These are phyloP conservation scores for Suillus clintonianus DNA, from an alignment of 768 basidiomycete species.

Conservation along the genomic window DNA sequence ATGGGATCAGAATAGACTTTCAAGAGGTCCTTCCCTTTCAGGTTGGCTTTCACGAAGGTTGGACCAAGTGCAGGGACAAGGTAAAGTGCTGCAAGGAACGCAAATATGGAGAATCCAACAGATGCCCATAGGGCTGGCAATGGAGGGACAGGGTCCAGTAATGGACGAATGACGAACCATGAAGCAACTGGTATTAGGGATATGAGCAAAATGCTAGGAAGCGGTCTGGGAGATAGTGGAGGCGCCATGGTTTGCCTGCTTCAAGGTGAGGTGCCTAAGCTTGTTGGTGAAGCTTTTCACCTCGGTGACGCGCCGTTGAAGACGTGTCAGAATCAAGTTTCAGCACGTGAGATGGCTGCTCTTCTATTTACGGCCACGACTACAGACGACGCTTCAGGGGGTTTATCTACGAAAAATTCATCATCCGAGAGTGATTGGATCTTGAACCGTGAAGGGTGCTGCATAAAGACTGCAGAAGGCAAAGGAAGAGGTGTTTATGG, in stretches of 20 bases:
- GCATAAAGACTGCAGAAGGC: constrained; percentile 42
- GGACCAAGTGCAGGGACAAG: constrained; percentile 84
- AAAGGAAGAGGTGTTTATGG: constrained; percentile 72
- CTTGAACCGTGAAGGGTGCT: constrained; percentile 51
- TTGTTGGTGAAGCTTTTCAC: not conserved
- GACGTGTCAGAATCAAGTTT: not conserved
- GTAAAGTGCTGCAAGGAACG: constrained; percentile 73
- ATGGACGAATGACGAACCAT: constrained; percentile 74
- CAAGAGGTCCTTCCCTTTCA: constrained; percentile 85
- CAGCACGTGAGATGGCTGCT: constrained; percentile 12
- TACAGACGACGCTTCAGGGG: not conserved
- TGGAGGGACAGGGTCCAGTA: constrained; percentile 67
- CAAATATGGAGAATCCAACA: constrained; percentile 81
- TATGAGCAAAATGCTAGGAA: constrained; percentile 53
- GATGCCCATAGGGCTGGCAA: constrained; percentile 77
- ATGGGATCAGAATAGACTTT: constrained; percentile 77
- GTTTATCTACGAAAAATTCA: not conserved
- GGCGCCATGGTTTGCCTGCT: constrained; percentile 24
- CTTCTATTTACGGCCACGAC: constrained; percentile 17
- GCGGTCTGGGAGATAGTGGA: constrained; percentile 43
- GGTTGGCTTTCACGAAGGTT: constrained; percentile 75
- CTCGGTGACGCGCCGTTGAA: not conserved
- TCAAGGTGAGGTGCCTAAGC: not conserved
- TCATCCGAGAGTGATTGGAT: constrained; percentile 4
- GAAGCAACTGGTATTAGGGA: constrained; percentile 65